Evolutionary conservation across 192 early-diverging fungal genomes (phyloP), one percentile per base, ranked within the genome.

Genomic region (Coemansia sp.): DNA sequence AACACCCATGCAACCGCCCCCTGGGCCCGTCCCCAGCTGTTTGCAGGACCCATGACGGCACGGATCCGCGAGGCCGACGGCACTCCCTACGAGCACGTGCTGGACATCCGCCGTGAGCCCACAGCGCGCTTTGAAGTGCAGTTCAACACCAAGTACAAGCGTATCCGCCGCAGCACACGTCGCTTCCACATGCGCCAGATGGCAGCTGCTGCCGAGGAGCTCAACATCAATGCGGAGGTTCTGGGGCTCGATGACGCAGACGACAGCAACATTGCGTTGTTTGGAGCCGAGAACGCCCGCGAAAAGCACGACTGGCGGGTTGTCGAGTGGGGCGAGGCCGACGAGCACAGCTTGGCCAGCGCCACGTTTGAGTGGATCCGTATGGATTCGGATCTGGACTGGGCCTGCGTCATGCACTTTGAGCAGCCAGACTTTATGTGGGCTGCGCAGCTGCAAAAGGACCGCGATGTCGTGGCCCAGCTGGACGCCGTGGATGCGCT

Each of bases 61-160:
- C 81, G 86, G n/a, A 84, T 91, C 40, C 85, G 88, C 41, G 90
- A 91, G 59, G 88, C 90, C 6, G 88, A 91, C 40, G 90, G 90
- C 32, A 87, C 85, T 12, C 87, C 89, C 0, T 92, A 92, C 53
- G 87, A 89, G 51, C 88, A 92, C 57, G 84, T 88, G n/a, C 65
- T 92, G 36, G 85, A 90, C 37, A 87, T 99, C 40, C 85, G 47
- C 1, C 47, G 47, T 9, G 47, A 49, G 31, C 47, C 28, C 16
- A 31, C 60, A 15, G 58, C 75, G 23, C 85, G 93, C 60, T 91
- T 89, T 47, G 92, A 97, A 57, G 87, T 98, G 15, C 88, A 87
- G 51, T 99, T 95, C 69, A 93, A 97, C 70, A 96, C 94, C 12
- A 97, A 97, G 74, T 97, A 99, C 71, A 97, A 97, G 78, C 88